Conservation (phyloP, 805 yeast species). For the Wickerhamomyces pijperi region DNA sequence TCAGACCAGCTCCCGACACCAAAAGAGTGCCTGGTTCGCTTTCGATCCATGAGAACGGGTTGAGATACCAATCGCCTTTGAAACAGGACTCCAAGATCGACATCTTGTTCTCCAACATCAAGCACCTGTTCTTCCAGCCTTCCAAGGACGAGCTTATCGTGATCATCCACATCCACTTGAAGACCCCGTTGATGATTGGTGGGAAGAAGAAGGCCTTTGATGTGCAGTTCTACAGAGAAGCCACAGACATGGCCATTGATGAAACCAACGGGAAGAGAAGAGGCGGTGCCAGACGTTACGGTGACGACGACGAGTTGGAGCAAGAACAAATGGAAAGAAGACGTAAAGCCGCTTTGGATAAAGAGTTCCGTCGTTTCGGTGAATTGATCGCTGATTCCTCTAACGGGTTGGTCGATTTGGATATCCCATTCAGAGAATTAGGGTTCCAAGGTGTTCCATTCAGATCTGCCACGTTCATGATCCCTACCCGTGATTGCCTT, state of each 20-base stretch:
- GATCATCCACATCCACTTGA: constrained; percentile 83
- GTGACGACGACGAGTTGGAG: constrained; percentile 96
- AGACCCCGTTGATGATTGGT: constrained; percentile 89
- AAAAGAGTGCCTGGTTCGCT: constrained; percentile 86
- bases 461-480: constrained; percentile 85
- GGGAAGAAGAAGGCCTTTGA: constrained; percentile 83
- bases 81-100: constrained; percentile 82
- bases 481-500: constrained; percentile 95
- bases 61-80: constrained; percentile 81
- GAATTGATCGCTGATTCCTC: constrained; percentile 87
- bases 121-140: constrained; percentile 91
- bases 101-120: constrained; percentile 78
- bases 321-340: constrained; percentile 98
- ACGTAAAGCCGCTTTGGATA: constrained; percentile 81
- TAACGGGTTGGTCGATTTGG: constrained; percentile 74
- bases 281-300: constrained; percentile 68
- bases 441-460: constrained; percentile 98
- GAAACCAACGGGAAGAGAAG: constrained; percentile 92
- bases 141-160: constrained; percentile 91
- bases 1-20: constrained; percentile 96
- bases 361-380: constrained; percentile 81
- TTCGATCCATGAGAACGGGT: constrained; percentile 91
- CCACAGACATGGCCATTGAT: constrained; percentile 90
- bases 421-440: constrained; percentile 88
- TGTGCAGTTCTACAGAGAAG: constrained; percentile 93